Evolutionary conservation across 805 yeast species (phyloP).

Genomic region (Starmerella riodocensis): DNA sequence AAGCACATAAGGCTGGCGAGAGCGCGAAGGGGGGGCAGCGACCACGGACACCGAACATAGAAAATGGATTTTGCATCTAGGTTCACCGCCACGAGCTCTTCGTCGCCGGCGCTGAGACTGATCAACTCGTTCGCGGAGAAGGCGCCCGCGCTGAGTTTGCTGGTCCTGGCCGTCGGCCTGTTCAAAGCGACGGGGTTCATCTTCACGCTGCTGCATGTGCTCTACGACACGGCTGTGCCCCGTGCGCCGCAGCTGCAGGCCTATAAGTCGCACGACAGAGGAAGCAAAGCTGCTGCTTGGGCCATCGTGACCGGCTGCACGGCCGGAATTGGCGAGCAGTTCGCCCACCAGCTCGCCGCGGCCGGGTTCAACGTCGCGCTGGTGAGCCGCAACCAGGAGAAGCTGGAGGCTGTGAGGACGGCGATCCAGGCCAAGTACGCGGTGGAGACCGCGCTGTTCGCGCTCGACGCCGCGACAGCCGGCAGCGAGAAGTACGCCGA

Average conservation of each 20-base stretch:
- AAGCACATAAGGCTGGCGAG: too few relatives aligned
- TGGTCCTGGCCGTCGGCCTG: slow-evolving; percentile 10
- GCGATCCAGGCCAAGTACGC: slow-evolving; percentile 46
- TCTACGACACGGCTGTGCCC: slow-evolving; percentile 16
- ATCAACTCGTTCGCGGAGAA: neutral
- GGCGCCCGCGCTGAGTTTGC: slow-evolving; percentile 6
- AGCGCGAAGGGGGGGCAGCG: too few relatives aligned
- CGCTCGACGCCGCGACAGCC: slow-evolving; percentile 68
- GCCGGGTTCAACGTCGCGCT: slow-evolving; percentile 73
- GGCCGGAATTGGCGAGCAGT: slow-evolving; percentile 95
- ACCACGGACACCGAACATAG: too few relatives aligned
- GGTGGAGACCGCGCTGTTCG: slow-evolving; percentile 52
- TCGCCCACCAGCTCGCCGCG: slow-evolving; percentile 68
- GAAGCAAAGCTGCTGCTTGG: slow-evolving; percentile 39
- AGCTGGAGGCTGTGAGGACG: slow-evolving; percentile 50
- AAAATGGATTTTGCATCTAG: too few relatives aligned
- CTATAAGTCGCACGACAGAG: slow-evolving; percentile 26
- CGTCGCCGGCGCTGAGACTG: too few relatives aligned
- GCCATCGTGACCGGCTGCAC: slow-evolving; percentile 97
- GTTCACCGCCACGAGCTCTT: too few relatives aligned
- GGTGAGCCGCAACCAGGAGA: slow-evolving; percentile 71
- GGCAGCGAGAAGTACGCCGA: slow-evolving; percentile 41
- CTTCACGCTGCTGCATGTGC: slow-evolving; percentile 2
- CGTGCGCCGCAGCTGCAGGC: slow-evolving; percentile 6
- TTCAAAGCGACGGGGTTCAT: slow-evolving; percentile 8